Conservation (phyloP, 192 early-diverging fungal species). For the Mortierella claussenii region DNA sequence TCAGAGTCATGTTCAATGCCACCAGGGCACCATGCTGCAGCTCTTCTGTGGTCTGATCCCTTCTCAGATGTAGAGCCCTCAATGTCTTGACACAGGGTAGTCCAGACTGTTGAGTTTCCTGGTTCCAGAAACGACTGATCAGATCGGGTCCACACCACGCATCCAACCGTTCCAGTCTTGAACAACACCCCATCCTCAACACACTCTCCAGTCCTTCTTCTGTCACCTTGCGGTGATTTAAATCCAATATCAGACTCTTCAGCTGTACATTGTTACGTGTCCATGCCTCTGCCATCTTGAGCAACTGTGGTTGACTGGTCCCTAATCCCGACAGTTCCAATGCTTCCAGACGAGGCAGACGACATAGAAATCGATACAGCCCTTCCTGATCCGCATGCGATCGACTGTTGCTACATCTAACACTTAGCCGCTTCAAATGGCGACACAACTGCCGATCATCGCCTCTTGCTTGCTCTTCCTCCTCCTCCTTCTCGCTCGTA, state of each 20-base stretch:
- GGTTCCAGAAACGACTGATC: slow-evolving; percentile 20
- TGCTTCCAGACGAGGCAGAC: background rate
- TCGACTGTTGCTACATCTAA: slow-evolving; percentile 9
- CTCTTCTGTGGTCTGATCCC: background rate
- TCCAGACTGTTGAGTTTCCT: background rate
- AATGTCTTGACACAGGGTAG: slow-evolving; percentile 19
- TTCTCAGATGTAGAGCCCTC: slow-evolving; percentile 7
- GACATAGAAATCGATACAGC: slow-evolving; percentile 3
- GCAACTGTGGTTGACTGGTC: background rate
- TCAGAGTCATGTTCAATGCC: slow-evolving; percentile 13
- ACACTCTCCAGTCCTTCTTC: slow-evolving; percentile 12
- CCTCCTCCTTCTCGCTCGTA: background rate
- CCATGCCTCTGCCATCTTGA: slow-evolving; percentile 18
- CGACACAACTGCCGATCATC: background rate
- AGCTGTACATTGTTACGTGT: slow-evolving; percentile 8
- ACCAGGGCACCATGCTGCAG: background rate
- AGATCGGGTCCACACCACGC: slow-evolving; percentile 18
- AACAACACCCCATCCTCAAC: slow-evolving; percentile 10
- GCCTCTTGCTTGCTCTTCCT: background rate
- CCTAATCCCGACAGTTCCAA: slow-evolving; percentile 16
- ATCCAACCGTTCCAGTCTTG: slow-evolving; percentile 12
- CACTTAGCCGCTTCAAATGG: slow-evolving; percentile 1
- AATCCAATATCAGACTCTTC: slow-evolving; percentile 2
- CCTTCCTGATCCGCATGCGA: slow-evolving; percentile 9
- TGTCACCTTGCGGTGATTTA: background rate